These are phyloP conservation scores for Fraxinus paxiana DNA, from an alignment of 305 asterid genomes.

Conservation along the genomic window DNA sequence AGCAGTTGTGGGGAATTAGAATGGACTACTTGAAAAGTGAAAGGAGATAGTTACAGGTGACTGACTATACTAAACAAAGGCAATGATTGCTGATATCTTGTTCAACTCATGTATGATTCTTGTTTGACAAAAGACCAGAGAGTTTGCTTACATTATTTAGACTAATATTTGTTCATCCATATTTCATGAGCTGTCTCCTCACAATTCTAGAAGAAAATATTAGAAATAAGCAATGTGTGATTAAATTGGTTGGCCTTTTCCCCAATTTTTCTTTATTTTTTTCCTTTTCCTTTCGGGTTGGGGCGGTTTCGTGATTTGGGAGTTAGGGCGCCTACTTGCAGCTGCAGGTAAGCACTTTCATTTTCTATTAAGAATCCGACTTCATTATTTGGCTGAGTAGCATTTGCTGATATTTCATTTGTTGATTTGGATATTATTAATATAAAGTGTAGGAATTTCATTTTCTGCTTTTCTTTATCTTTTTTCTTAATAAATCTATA, in stretches of 20 bases:
- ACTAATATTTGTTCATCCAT: neutral
- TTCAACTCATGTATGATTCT: slow-evolving; percentile 14
- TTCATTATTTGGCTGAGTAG: neutral
- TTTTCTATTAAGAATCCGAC: neutral
- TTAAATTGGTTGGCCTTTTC: neutral
- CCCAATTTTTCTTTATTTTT: neutral
- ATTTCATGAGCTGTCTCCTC: neutral
- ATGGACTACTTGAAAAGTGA: slow-evolving; percentile 64
- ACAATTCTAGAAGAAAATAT: neutral
- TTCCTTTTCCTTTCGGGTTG: neutral
- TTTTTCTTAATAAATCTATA: neutral
- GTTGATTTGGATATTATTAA: neutral
- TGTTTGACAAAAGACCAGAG: neutral
- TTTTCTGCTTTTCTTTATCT: neutral
- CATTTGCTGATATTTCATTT: neutral
- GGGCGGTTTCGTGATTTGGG: neutral
- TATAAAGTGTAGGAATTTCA: neutral
- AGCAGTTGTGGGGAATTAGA: slow-evolving; percentile 90
- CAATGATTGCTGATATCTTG: slow-evolving; percentile 1
- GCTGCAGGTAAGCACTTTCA: neutral
- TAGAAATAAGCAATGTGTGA: neutral
- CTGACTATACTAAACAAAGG: neutral
- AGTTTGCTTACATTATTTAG: neutral
- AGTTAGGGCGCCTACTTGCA: neutral
- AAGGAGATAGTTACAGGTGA: slow-evolving; percentile 16